Evolutionary conservation across 345 rosid genomes (phyloP).

Genomic region (Clarkia xantiana): DNA sequence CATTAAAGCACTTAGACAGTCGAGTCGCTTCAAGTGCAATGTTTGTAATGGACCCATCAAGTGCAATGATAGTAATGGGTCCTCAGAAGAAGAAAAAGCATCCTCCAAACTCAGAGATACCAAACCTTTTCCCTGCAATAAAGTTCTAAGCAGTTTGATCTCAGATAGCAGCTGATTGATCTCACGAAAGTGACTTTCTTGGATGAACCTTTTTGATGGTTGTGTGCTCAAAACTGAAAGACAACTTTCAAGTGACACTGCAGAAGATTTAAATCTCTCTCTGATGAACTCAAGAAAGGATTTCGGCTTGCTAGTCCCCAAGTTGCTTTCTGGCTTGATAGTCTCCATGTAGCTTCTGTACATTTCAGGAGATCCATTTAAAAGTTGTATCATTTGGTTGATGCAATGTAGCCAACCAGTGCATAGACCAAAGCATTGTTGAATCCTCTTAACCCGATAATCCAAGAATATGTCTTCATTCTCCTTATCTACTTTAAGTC

Average conservation of each 20-base stretch:
- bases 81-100: constrained; percentile 10
- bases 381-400: constrained; percentile 12
- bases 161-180: constrained; percentile 8
- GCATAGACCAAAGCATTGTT: constrained; percentile 10
- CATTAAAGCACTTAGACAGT: constrained; percentile 16
- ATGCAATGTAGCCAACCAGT: constrained; percentile 16
- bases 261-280: constrained; percentile 3
- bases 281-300: constrained; percentile 21
- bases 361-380: constrained; percentile 12
- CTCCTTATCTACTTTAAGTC: constrained; percentile 18
- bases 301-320: constrained; percentile 3
- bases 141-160: constrained; percentile 13
- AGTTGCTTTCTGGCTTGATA: neutral
- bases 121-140: constrained; percentile 7
- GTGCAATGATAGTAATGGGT: neutral
- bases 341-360: constrained; percentile 15
- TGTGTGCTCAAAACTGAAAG: constrained; percentile 17
- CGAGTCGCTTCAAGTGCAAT: constrained; percentile 7
- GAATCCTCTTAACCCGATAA: constrained; percentile 19
- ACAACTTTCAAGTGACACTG: constrained; percentile 11
- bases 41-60: neutral
- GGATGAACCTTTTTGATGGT: constrained; percentile 11
- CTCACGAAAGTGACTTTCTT: constrained; percentile 7
- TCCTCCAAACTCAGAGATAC: constrained; percentile 12
- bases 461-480: constrained; percentile 26